Percentiles rank a stretch among this genome's conserved stretches.
phyloP scores from a whole-genome alignment of 345 rosid species.

The Trapa bicornis region DNA sequence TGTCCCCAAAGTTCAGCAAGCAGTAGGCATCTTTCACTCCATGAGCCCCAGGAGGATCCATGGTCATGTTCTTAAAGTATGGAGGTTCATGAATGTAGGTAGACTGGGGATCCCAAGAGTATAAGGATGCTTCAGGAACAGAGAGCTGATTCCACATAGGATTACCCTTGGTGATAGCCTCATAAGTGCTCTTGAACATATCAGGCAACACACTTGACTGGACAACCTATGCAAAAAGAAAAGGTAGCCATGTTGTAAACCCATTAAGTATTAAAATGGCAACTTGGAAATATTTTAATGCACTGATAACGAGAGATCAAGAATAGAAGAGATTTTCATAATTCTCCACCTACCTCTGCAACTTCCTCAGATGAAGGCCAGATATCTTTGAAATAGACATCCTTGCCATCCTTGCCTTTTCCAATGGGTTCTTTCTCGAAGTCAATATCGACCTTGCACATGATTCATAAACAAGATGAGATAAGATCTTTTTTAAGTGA shows the following conservation, averaged over 20 bases:
- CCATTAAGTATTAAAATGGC: too few relatives aligned
- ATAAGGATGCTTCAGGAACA: slow-evolving; percentile 47
- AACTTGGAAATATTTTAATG: too few relatives aligned
- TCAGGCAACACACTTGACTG: slow-evolving; percentile 88
- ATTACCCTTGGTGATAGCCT: slow-evolving; percentile 91
- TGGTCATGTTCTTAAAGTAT: slow-evolving; percentile 87
- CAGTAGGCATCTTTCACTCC: slow-evolving; percentile 94
- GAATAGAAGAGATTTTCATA: too few relatives aligned
- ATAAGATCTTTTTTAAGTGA: too few relatives aligned
- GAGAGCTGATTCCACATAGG: slow-evolving; percentile 83
- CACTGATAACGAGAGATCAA: too few relatives aligned
- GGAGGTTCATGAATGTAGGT: slow-evolving; percentile 99
- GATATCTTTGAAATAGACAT: slow-evolving; percentile 69
- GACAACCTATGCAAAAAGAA: slow-evolving; percentile 22
- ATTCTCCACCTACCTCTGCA: slow-evolving; percentile 39
- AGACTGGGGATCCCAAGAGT: slow-evolving; percentile 79
- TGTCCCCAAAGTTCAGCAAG: slow-evolving; percentile 85
- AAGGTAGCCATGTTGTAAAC: too few relatives aligned
- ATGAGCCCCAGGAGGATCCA: slow-evolving; percentile 82
- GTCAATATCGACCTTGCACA: slow-evolving; percentile 77
- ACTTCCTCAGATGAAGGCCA: slow-evolving; percentile 93
- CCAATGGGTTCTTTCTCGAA: slow-evolving; percentile 93
- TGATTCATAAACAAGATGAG: background rate
- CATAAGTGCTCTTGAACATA: slow-evolving; percentile 86
- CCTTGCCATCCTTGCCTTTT: slow-evolving; percentile 68